Base-by-base conservation (phyloP, 2,329 filamentous ascomycete species). In the Fusarium cicatricum region DNA sequence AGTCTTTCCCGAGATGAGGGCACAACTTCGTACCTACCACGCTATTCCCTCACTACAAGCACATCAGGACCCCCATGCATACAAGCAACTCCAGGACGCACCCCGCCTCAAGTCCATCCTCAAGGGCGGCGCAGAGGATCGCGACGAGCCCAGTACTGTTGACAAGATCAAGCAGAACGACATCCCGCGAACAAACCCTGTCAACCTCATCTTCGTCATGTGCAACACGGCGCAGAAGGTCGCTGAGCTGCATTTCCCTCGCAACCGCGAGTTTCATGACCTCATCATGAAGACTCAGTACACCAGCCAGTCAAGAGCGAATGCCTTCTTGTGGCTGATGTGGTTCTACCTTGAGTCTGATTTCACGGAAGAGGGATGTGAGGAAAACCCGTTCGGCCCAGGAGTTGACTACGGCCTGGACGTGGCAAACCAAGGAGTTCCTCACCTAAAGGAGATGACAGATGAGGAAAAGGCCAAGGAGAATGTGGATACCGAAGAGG, bases 1-100 rank as follows among this genome's bases (percentile, higher is more conserved):
- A 96, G 95, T 99, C 81, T 99, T 99, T 73, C 95, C 95, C 17
- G 95, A 99, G 75, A 99, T 99, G 95, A 90, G 95, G 76, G 95
- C 95, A 26, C 95, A 99, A 72, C 82, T 99, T 28, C 89, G 95
- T 73, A 99, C 95, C 31, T 99, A 99, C 78, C 95, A 99, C 73
- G 94, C 95, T 11, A 99, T 99, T 64, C 95, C 95, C 12, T 97
- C 92, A 1, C 82, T 99, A 7, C 95, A 99, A 77, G 94, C 94
- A 39, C 90, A 93, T 64, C 92, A 97, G 76, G 95, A 98, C 69
- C 89, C 92, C 11, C 94, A 95, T 66, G 92, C 94, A 48, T 98
- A 99, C 82, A 99, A 99, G 72, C 95, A 98, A 70, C 82, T 99
- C 7, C 95, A 99, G 75, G 95, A 99, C 78, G 95, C 95, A 2